Evolutionary conservation across 768 basidiomycete species (phyloP), one percentile per base, ranked within the genome.

Genomic region (Tylopilus intermedius): DNA sequence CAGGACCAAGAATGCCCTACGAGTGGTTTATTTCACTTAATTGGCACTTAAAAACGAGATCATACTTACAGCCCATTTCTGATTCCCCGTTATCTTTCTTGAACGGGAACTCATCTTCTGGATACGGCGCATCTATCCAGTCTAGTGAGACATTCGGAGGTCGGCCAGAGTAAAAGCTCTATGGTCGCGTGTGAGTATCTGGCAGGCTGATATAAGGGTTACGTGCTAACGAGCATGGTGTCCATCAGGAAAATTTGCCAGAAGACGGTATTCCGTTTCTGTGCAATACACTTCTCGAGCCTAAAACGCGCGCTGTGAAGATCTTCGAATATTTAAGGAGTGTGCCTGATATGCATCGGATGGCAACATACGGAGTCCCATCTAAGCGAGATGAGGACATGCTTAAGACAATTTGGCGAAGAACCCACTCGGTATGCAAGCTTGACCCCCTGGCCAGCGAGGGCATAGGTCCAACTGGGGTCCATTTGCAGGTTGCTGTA

Each of bases 191-290:
- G 30, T 47, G 27, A 50, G 40, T 48, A 32, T 41, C 7, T 4
- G 3, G 27, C 35, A 40, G 24, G 33, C 11, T 35, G 8, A 5
- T 32, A 5, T 3, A 15, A 32, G n/a, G 15, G 3, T 29, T 57
- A 70, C 18, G 10, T 8, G 18, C 63, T 60, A 59, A 88, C 87
- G 37, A 78, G 67, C 75, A 79, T 80, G 0, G 82, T 81, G 59
- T 88, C 87, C 27, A 79, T 62, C 24, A 72, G 58, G 60, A 84
- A 87, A n/a, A 88, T 64, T 45, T 83, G 79, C 84, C 86, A 90
- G 62, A 87, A 88, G 10, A 84, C 68, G 21, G 72, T 72, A 49
- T 73, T 76, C 15, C 86, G 79, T 50, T 74, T 71, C 53, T 81
- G 71, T 15, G 71, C 63, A 38, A 72, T 65, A 21, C 68, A 65